Evolutionary conservation across 345 rosid genomes (phyloP).

Genomic region (Euphorbia pulcherrima): DNA sequence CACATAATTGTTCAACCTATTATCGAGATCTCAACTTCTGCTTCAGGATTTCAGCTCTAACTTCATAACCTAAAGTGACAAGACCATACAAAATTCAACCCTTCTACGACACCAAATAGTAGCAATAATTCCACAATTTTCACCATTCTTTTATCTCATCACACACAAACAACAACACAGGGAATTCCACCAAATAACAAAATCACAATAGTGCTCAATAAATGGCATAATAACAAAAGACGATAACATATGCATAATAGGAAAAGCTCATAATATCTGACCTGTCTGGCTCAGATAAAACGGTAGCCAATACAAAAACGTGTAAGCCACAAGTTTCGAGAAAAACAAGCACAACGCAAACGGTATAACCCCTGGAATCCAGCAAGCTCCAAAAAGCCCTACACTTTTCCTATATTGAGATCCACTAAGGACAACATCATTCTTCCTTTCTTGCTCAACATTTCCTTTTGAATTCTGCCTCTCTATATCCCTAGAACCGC

Average conservation of each 20-base stretch:
- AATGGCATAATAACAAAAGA: background rate
- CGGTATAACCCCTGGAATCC: slow-evolving; percentile 88
- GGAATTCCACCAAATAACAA: slow-evolving; percentile 4
- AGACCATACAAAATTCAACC: background rate
- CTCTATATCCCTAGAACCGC: slow-evolving; percentile 33
- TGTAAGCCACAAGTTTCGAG: slow-evolving; percentile 85
- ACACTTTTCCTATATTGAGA: slow-evolving; percentile 59
- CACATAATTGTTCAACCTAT: background rate
- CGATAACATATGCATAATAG: background rate
- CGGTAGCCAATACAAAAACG: slow-evolving; percentile 90
- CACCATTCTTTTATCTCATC: background rate
- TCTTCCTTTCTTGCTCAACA: slow-evolving; percentile 13
- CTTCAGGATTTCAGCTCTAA: background rate
- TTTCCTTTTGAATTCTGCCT: slow-evolving; percentile 27
- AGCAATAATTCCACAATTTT: background rate
- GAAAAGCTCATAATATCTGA: slow-evolving; percentile 20
- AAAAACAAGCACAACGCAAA: slow-evolving; percentile 88
- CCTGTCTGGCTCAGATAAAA: slow-evolving; percentile 89
- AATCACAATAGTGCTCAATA: background rate
- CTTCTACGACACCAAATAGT: background rate
- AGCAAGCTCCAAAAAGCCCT: slow-evolving; percentile 79
- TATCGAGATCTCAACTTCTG: background rate
- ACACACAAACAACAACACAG: background rate
- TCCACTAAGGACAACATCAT: slow-evolving; percentile 9
- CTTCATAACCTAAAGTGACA: background rate